Conservation (phyloP, 345 rosid genomes). For the Linum lewisii region DNA sequence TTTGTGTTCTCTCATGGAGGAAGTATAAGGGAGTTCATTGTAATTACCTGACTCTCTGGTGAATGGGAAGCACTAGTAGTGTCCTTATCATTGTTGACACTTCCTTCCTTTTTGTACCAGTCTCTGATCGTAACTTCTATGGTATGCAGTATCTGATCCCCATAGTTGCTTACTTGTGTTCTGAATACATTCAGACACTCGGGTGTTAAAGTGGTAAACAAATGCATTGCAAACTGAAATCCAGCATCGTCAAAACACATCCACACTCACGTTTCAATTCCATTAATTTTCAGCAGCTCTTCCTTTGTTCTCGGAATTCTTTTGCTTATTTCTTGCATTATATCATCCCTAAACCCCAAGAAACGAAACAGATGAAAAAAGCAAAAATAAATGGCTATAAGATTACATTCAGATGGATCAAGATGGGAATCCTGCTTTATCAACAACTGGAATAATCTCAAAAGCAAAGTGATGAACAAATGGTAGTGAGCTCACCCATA, state of each 20-base stretch:
- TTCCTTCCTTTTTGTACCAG: constrained; percentile 37
- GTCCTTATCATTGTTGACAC: constrained; percentile 49
- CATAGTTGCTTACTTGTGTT: constrained; percentile 68
- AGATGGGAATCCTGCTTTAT: too few species aligned
- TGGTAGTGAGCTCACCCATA: too few species aligned
- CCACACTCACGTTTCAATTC: constrained; percentile 82
- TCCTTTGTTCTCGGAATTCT: constrained; percentile 76
- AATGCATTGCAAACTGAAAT: background rate
- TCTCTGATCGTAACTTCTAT: constrained; percentile 65
- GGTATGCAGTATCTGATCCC: constrained; percentile 73
- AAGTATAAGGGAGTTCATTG: too few species aligned
- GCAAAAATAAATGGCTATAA: background rate
- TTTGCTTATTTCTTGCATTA: constrained; percentile 65
- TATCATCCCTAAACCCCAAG: constrained; percentile 63
- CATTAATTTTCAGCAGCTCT: constrained; percentile 85
- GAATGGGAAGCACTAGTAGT: background rate
- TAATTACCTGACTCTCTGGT: too few species aligned
- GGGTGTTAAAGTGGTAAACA: background rate
- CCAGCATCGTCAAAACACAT: background rate
- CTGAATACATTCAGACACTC: constrained; percentile 20
- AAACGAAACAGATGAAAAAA: constrained; percentile 5
- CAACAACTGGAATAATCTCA: too few species aligned
- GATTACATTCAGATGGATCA: too few species aligned
- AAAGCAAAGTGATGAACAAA: too few species aligned
- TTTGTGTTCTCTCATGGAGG: too few species aligned